phyloP scores from a whole-genome alignment of 1,284 basidiomycete species.

The Ganoderma leucocontextum region DNA sequence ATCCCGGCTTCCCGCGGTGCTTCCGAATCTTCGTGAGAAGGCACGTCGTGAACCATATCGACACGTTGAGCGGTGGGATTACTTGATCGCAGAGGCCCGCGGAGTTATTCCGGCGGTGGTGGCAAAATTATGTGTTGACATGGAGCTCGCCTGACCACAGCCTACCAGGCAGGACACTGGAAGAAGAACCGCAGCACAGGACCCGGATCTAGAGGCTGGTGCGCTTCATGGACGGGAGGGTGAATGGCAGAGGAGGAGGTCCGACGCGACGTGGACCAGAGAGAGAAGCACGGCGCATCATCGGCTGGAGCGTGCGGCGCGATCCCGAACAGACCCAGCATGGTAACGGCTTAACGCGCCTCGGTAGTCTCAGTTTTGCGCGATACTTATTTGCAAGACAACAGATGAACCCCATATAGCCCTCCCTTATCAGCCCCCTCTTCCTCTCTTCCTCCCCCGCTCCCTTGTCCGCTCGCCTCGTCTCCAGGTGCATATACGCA shows the following conservation, averaged over 20 bases:
- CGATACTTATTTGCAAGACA: not conserved
- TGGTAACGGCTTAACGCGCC: slow-evolving; percentile 3
- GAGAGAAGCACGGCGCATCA: slow-evolving; percentile 4
- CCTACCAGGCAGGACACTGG: not conserved
- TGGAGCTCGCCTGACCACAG: not conserved
- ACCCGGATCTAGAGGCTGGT: not conserved
- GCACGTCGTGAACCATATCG: not conserved
- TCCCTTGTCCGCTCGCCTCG: not conserved
- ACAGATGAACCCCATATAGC: slow-evolving; percentile 10
- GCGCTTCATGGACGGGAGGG: not conserved
- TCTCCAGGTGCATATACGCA: slow-evolving; percentile 6
- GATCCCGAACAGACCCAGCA: not conserved
- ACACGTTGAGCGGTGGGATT: not conserved
- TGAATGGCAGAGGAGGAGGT: not conserved
- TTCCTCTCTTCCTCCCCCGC: not conserved
- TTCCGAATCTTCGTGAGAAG: not conserved
- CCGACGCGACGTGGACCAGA: not conserved
- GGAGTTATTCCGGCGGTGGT: slow-evolving; percentile 1
- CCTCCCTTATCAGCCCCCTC: not conserved
- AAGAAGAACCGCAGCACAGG: not conserved
- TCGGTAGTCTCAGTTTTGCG: not conserved
- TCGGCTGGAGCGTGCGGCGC: not conserved
- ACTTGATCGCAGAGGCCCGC: slow-evolving; percentile 4
- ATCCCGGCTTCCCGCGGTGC: not conserved
- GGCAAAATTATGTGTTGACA: not conserved